Conservation (phyloP, 2,329 filamentous ascomycete species). For the Akanthomyces dipterigenus region DNA sequence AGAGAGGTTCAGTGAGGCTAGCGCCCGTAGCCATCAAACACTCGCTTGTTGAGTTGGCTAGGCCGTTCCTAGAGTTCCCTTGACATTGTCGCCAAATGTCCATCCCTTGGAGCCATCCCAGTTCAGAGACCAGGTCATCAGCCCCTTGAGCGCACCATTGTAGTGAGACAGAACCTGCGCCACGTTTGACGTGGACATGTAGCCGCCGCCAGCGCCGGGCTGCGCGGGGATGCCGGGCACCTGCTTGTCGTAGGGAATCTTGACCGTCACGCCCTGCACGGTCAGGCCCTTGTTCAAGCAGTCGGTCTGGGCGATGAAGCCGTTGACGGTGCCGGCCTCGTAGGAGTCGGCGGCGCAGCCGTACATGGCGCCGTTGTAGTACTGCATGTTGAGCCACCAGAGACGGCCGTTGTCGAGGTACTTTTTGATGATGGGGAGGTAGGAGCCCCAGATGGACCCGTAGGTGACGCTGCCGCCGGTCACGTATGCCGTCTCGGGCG, state of each 20-base stretch:
- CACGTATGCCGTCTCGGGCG: conserved; percentile 30
- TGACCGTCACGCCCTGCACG: conserved; percentile 26
- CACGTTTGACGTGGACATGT: conserved; percentile 25
- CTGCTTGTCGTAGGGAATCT: conserved; percentile 27
- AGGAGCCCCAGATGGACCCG: conserved; percentile 29
- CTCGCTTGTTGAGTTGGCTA: not conserved
- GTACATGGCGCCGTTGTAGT: conserved; percentile 33
- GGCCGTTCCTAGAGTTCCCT: conserved; percentile 8
- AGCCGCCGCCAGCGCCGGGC: conserved; percentile 26
- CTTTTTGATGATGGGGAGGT: conserved; percentile 31
- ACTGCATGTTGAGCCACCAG: conserved; percentile 33
- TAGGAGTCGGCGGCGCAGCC: conserved; percentile 28
- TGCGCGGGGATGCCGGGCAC: conserved; percentile 30
- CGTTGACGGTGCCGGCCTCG: conserved; percentile 24
- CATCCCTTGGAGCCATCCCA: conserved; percentile 29
- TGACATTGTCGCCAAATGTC: conserved; percentile 28
- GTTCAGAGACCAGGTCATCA: conserved; percentile 33
- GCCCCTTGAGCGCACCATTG: conserved; percentile 25
- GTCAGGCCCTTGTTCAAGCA: conserved; percentile 27
- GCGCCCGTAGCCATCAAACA: too few relatives aligned
- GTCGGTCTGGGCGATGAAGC: conserved; percentile 30
- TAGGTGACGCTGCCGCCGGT: conserved; percentile 26
- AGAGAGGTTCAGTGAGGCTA: not conserved
- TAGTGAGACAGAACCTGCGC: conserved; percentile 25
- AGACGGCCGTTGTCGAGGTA: conserved; percentile 29